phyloP scores from a whole-genome alignment of 257 asterid species.

The Gentiana dahurica region DNA sequence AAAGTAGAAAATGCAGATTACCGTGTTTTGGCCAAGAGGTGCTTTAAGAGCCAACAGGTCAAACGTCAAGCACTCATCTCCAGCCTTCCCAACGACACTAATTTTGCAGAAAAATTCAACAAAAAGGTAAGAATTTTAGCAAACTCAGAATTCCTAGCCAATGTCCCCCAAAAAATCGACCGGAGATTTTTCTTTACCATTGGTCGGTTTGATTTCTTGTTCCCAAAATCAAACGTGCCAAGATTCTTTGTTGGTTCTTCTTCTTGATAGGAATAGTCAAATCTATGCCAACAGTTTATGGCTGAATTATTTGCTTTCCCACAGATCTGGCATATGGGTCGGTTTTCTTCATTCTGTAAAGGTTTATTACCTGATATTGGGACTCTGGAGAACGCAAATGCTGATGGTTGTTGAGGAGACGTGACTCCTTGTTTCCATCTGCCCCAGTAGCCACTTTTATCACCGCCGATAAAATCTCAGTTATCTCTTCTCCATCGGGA shows the following conservation, averaged over 20 bases:
- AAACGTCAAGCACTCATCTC: constrained; percentile 87
- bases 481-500: no score
- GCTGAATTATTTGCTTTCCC: constrained; percentile 47
- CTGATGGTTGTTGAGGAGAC: no score
- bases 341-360: no score
- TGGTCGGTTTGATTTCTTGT: constrained; percentile 45
- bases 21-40: constrained; percentile 96
- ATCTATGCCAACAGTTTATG: constrained; percentile 29
- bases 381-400: no score
- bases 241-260: constrained; percentile 16
- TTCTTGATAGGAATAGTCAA: no score
- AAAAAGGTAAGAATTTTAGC: constrained; percentile 35
- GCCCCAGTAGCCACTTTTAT: no score
- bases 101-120: constrained; percentile 23
- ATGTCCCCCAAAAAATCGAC: constrained; percentile 36
- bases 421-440: no score
- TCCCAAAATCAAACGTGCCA: constrained; percentile 33
- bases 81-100: constrained; percentile 43
- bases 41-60: constrained; percentile 94
- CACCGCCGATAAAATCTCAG: no score
- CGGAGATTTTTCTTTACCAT: constrained; percentile 46
- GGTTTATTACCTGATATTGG: no score
- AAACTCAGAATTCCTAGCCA: constrained; percentile 32
- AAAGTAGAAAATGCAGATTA: constrained; percentile 7
- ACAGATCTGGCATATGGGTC: no score